Percentiles rank a stretch among this genome's conserved stretches.
Conservation (phyloP, 1,139 yeast genomes). For the Kodamaea plutei region DNA sequence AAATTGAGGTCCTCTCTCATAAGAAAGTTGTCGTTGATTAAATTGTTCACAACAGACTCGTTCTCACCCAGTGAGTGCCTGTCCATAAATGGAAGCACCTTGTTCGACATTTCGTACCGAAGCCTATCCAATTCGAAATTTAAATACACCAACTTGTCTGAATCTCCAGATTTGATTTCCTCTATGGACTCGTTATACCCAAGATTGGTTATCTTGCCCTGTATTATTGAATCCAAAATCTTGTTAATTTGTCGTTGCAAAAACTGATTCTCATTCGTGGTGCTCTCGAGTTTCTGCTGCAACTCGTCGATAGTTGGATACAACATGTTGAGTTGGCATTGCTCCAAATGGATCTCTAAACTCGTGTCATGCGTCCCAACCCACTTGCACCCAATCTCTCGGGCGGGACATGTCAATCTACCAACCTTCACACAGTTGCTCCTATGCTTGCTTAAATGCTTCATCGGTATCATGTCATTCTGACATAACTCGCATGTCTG, state of each 20-base stretch:
- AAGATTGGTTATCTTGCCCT: constrained; percentile 49
- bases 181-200: constrained; percentile 48
- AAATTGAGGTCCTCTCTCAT: constrained; percentile 48
- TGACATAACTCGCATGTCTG: constrained; percentile 37
- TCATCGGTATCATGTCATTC: constrained; percentile 39
- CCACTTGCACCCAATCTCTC: constrained; percentile 40
- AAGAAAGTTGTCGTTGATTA: constrained; percentile 42
- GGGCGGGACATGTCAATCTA: constrained; percentile 37
- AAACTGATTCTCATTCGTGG: constrained; percentile 19
- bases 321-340: constrained; percentile 32
- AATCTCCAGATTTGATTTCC: constrained; percentile 34
- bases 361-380: constrained; percentile 36
- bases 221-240: constrained; percentile 45
- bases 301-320: constrained; percentile 27
- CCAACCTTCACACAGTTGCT: constrained; percentile 34
- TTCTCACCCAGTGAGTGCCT: constrained; percentile 29
- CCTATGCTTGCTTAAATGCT: constrained; percentile 29
- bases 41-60: constrained; percentile 33
- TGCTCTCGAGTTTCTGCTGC: constrained; percentile 10
- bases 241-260: constrained; percentile 43
- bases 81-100: constrained; percentile 35
- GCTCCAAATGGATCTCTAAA: constrained; percentile 34
- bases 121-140: constrained; percentile 39
- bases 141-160: constrained; percentile 32
- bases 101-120: constrained; percentile 41